These are phyloP conservation scores for Theobroma cacao DNA, from an alignment of 345 rosid genomes.

Conservation along the genomic window DNA sequence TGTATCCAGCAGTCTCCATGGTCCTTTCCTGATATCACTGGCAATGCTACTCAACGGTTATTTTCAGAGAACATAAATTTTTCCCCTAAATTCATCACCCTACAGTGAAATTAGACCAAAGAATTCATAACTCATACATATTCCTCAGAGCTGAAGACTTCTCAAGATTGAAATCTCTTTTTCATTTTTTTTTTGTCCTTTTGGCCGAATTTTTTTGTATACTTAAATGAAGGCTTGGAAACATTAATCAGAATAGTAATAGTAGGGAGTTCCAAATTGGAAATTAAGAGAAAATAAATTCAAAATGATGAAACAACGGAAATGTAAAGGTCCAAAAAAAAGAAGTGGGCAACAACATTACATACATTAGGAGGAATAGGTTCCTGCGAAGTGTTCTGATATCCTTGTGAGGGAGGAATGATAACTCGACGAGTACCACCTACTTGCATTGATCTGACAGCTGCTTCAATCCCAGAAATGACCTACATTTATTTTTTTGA, in stretches of 20 bases:
- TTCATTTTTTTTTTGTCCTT: not conserved
- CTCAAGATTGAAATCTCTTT: no score
- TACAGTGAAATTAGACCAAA: not conserved
- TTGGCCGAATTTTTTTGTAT: not conserved
- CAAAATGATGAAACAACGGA: not conserved
- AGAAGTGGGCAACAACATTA: not conserved
- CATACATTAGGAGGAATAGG: conserved; percentile 78
- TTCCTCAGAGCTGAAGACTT: not conserved
- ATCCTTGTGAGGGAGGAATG: conserved; percentile 80
- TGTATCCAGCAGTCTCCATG: not conserved
- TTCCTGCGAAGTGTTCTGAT: conserved; percentile 75
- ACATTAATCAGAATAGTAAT: not conserved
- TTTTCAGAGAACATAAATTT: not conserved
- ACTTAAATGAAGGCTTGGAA: not conserved
- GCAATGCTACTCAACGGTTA: not conserved
- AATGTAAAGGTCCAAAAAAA: not conserved
- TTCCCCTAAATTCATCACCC: not conserved
- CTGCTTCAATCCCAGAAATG: conserved; percentile 65
- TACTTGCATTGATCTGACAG: conserved; percentile 72
- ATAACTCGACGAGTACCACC: conserved; percentile 70
- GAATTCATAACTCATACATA: not conserved
- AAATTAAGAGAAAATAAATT: not conserved
- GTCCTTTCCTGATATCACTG: not conserved
- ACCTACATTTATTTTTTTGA: conserved; percentile 36
- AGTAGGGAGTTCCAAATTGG: not conserved